Conservation (phyloP, 2,329 filamentous ascomycete species). For the Ophiocordyceps australis region DNA sequence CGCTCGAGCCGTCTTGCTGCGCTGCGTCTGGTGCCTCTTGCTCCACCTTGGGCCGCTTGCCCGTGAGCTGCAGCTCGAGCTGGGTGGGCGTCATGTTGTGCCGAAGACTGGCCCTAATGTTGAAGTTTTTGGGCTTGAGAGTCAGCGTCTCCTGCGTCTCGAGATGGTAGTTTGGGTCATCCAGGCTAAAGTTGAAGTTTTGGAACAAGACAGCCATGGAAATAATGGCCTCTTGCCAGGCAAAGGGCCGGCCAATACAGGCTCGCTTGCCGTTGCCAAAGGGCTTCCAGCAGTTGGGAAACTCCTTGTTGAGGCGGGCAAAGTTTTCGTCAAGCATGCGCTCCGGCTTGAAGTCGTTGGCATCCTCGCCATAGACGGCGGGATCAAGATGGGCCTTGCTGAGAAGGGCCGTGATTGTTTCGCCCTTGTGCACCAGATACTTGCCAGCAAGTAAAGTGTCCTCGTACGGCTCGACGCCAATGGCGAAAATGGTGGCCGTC, state of each 20-base stretch:
- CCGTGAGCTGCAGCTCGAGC: constrained; percentile 25
- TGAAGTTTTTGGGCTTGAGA: constrained; percentile 44
- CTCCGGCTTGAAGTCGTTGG: constrained; percentile 49
- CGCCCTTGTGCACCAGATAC: constrained; percentile 35
- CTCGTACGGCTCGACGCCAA: constrained; percentile 33
- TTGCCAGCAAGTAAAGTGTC: constrained; percentile 40
- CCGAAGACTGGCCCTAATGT: constrained; percentile 38
- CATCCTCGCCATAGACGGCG: constrained; percentile 45
- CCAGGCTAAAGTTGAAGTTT: constrained; percentile 49
- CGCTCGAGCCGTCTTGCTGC: constrained; percentile 1
- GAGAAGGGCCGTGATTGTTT: constrained; percentile 30
- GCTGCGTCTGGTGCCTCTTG: constrained; percentile 1
- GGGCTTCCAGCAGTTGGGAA: constrained; percentile 48
- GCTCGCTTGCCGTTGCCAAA: constrained; percentile 55
- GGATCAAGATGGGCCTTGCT: constrained; percentile 41
- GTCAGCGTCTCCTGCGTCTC: constrained; percentile 37
- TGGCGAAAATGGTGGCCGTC: constrained; percentile 38
- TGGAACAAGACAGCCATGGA: constrained; percentile 46
- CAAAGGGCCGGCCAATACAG: constrained; percentile 58
- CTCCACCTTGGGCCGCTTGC: constrained; percentile 5
- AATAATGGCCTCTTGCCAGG: constrained; percentile 54
- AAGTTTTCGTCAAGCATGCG: constrained; percentile 56
- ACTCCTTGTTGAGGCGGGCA: constrained; percentile 38
- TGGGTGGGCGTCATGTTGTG: constrained; percentile 24
- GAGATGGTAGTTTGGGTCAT: constrained; percentile 41